These are phyloP conservation scores for Fonsecaea erecta DNA, from an alignment of 2,329 filamentous ascomycete genomes.

Conservation along the genomic window DNA sequence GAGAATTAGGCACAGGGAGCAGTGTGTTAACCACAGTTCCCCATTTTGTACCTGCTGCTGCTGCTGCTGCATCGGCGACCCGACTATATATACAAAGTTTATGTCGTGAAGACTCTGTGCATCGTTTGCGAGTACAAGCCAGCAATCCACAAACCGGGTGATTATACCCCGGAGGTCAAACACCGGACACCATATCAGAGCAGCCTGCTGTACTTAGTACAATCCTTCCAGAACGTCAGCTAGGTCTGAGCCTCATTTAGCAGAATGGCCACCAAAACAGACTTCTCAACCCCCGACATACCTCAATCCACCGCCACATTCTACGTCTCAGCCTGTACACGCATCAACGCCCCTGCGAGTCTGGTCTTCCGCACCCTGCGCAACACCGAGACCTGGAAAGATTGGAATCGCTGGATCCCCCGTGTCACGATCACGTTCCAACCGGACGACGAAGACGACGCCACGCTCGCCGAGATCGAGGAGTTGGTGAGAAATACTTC, in stretches of 20 bases:
- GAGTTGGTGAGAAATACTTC: conserved; percentile 37
- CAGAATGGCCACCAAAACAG: conserved; percentile 26
- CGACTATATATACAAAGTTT: not conserved
- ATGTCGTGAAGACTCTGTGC: not conserved
- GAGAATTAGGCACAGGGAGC: not conserved
- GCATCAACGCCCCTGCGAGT: conserved; percentile 48
- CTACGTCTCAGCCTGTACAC: conserved; percentile 43
- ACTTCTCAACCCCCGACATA: conserved; percentile 43
- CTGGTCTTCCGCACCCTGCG: conserved; percentile 52
- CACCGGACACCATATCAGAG: not conserved
- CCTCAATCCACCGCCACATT: conserved; percentile 40
- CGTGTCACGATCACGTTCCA: conserved; percentile 53
- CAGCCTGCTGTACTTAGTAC: not conserved
- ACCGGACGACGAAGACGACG: conserved; percentile 33
- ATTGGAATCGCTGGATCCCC: conserved; percentile 56
- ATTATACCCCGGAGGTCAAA: not conserved
- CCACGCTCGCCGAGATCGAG: conserved; percentile 34
- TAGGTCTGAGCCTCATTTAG: not conserved
- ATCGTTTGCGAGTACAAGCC: not conserved
- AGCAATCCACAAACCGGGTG: not conserved
- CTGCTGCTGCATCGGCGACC: not conserved
- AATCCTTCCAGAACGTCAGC: not conserved
- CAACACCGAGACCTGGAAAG: conserved; percentile 52
- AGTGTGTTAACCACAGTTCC: not conserved
- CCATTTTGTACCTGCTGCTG: not conserved